Base-by-base conservation (phyloP, 306 rosid genomes). In the Rosa persica region DNA sequence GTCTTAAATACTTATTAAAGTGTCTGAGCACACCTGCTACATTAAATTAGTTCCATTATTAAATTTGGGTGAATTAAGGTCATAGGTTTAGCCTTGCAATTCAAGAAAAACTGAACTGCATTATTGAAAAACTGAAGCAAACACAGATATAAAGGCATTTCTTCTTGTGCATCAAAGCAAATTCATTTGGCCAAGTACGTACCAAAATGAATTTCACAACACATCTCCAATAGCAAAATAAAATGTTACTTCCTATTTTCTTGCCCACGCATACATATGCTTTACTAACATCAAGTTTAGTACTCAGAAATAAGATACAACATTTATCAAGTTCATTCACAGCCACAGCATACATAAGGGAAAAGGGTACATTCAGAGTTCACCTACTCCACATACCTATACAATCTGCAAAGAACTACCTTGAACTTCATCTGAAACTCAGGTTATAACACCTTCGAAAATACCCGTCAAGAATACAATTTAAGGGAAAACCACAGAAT, bases 391-490 rank as follows among this genome's bases (percentile, higher is more conserved):
- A 61, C 69, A 40, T 49, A 62, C 74, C 82, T 82, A 67, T 73
- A 73, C 79, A 78, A 22, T 39, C 85, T 82, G 67, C 85, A 57
- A 70, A 73, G 69, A 22, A 46, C 17, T 69, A 4, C 40, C 42
- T 80, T 22, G 67, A 30, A 39, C 60, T 38, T 7, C 75, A 47
- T 70, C 46, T 55, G 22, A 34, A 46, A 76, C 60, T 34, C 34
- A 12, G 68, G 77, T 48, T 49, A 58, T 23, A n/a, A 34, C 67
- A 42, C 70, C 81, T 48, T 12, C 30, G 27, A 79, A 60, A 65
- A 46, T 40, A 12, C 76, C 87, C 73, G 73, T 67, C 74, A 34
- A 65, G 68, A 64, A 61, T 40, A 42, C 58, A 64, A 42, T 30
- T 30, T 25, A 52, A 30, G 39, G 55, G 46, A 47, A 38, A 39